These are phyloP conservation scores for Isabelozyma rhagii DNA, from an alignment of 805 yeast species.

Conservation along the genomic window DNA sequence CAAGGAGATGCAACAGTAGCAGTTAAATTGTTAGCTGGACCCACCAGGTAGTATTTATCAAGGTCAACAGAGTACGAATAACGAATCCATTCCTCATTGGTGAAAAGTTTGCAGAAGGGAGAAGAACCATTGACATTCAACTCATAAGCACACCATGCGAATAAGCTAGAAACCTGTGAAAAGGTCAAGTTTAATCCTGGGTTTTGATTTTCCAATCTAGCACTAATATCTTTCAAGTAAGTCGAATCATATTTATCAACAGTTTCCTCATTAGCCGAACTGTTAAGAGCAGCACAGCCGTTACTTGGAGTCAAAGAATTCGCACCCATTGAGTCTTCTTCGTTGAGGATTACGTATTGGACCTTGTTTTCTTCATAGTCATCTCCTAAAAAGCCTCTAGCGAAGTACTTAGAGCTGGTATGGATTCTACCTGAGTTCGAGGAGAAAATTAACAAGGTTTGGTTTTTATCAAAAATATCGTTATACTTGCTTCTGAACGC, in stretches of 20 bases:
- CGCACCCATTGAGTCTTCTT: conserved; percentile 48
- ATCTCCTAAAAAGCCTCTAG: conserved; percentile 56
- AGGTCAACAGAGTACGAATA: conserved; percentile 62
- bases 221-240: conserved; percentile 52
- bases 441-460: conserved; percentile 48
- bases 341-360: conserved; percentile 43
- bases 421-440: conserved; percentile 55
- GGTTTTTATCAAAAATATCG: conserved; percentile 36
- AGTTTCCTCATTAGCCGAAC: conserved; percentile 19
- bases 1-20: conserved; percentile 59
- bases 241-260: conserved; percentile 27
- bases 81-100: conserved; percentile 62
- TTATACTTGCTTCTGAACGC: conserved; percentile 48
- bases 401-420: conserved; percentile 54
- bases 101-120: conserved; percentile 63
- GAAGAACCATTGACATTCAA: conserved; percentile 67
- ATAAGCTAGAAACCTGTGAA: conserved; percentile 50
- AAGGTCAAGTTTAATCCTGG: conserved; percentile 51
- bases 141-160: conserved; percentile 72
- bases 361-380: conserved; percentile 26
- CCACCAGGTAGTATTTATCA: conserved; percentile 56
- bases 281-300: conserved; percentile 39
- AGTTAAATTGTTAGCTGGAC: conserved; percentile 60
- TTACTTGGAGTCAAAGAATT: conserved; percentile 57
- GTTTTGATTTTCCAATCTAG: conserved; percentile 53